Conservation (phyloP, 2,329 filamentous ascomycete species). For the Aspergillus ibericus region DNA sequence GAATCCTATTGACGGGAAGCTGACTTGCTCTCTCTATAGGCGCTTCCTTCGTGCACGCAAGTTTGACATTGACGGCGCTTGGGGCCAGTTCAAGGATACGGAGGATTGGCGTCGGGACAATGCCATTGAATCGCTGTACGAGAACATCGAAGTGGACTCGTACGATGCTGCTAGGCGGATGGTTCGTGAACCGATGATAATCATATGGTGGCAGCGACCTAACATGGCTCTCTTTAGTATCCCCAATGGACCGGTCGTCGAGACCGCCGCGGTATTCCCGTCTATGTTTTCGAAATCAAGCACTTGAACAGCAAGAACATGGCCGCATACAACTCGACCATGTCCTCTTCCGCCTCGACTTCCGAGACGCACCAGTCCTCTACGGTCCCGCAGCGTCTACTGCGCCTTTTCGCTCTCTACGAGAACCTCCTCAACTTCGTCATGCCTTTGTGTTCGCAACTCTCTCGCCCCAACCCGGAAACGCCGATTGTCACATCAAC, state of each 20-base stretch:
- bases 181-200: conserved; percentile 49
- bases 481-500: conserved; percentile 91
- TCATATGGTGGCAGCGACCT: neutral
- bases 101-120: conserved; percentile 84
- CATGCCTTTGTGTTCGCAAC: conserved; percentile 77
- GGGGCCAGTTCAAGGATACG: conserved; percentile 81
- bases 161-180: conserved; percentile 75
- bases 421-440: conserved; percentile 88
- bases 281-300: conserved; percentile 87
- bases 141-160: conserved; percentile 79
- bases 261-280: conserved; percentile 84
- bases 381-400: conserved; percentile 65
- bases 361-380: conserved; percentile 60
- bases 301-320: conserved; percentile 82
- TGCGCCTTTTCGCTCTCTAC: conserved; percentile 88
- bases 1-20: neutral
- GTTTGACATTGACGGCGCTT: conserved; percentile 76
- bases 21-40: conserved; percentile 45
- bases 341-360: conserved; percentile 48
- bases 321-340: conserved; percentile 65
- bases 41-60: conserved; percentile 83
- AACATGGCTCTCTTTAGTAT: conserved; percentile 57
- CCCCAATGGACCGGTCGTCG: conserved; percentile 93
- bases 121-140: conserved; percentile 74
- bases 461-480: conserved; percentile 70